Percentiles rank a stretch among this genome's conserved stretches.
phyloP scores from a whole-genome alignment of 2,329 filamentous ascomycete genomes.

The Aspergillus latus region DNA sequence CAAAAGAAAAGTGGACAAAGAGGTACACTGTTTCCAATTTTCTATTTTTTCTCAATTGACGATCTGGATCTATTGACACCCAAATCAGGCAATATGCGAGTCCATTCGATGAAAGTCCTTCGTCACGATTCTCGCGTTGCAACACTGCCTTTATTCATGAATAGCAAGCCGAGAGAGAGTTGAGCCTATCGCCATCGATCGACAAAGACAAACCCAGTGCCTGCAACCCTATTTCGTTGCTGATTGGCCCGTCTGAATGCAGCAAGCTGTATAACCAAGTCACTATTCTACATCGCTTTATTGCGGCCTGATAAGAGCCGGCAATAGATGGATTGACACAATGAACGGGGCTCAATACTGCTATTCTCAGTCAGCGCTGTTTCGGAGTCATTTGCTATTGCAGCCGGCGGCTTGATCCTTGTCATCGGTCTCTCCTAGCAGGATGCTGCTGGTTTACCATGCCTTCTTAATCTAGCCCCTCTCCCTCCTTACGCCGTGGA shows the following conservation, averaged over 20 bases:
- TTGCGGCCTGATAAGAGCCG: not conserved
- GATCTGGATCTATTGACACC: slow-evolving; percentile 5
- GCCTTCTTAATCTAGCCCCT: slow-evolving; percentile 2
- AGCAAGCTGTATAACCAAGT: slow-evolving; percentile 6
- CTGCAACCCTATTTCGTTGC: not conserved
- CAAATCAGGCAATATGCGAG: not conserved
- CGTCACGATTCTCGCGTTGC: not conserved
- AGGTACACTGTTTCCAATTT: not conserved
- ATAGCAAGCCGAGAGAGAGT: slow-evolving; percentile 15
- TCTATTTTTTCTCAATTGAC: slow-evolving; percentile 1
- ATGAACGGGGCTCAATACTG: slow-evolving; percentile 1
- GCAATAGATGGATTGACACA: slow-evolving; percentile 16
- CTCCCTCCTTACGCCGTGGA: not conserved
- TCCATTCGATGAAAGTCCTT: slow-evolving; percentile 17
- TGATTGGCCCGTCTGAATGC: slow-evolving; percentile 7
- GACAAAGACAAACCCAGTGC: slow-evolving; percentile 12
- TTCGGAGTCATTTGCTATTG: slow-evolving; percentile 9
- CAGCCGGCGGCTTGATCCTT: slow-evolving; percentile 11
- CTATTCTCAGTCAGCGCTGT: slow-evolving; percentile 8
- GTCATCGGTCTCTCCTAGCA: slow-evolving; percentile 9
- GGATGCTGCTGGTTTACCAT: slow-evolving; percentile 16
- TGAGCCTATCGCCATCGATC: not conserved
- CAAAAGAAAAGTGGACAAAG: not conserved
- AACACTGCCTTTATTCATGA: slow-evolving; percentile 10
- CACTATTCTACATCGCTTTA: not conserved